Evolutionary conservation across 2,329 filamentous ascomycete genomes (phyloP), one percentile per base, ranked within the genome.

Genomic region (Ophiobolus disseminans): DNA sequence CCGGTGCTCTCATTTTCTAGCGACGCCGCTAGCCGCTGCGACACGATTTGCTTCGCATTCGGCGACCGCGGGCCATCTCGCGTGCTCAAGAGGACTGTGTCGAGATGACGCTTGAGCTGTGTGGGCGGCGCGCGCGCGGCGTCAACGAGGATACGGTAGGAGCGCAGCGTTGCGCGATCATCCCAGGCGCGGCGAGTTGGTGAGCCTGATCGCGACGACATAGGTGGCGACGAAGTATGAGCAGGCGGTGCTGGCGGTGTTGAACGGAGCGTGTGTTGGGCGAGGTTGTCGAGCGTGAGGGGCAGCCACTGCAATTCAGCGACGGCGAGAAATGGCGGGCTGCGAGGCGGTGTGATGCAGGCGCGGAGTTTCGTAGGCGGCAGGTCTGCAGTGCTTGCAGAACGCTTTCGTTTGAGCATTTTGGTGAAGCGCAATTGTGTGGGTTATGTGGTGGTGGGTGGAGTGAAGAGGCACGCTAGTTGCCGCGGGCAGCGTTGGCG

Each of bases 1-100:
- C 47, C 36, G 3, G 41, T 50, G 47, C 40, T 45, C 47, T 50
- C 41, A 23, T 50, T 50, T n/a, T 48, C 40, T 8, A 48, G 49
- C 44, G 45, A 52, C 3, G 44, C 49, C 2, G 34, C 32, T 17
- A 48, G 49, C 20, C 49, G 49, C 23, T 48, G 49, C 31, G 45
- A 44, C 22, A 52, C 49, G 21, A 54, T 35, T 37, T 42, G 45
- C 13, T 25, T 21, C 25, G 45, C 42, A 28, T 49, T 49, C n/a
- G 50, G 50, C 34, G 45, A 50, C 16, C 37, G 45, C 23, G 45
- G 45, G 5, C 44, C 41, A 46, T 48, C 26, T 46, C 45, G 34
- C 26, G 22, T 40, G 14, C 41, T 13, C 17, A 26, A 46, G 17
- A 43, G 41, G 17, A 48, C 36, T 20, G 40, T 48, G 30, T 46